These are phyloP conservation scores for Puccinia hordei DNA, from an alignment of 1,284 basidiomycete genomes.

Conservation along the genomic window DNA sequence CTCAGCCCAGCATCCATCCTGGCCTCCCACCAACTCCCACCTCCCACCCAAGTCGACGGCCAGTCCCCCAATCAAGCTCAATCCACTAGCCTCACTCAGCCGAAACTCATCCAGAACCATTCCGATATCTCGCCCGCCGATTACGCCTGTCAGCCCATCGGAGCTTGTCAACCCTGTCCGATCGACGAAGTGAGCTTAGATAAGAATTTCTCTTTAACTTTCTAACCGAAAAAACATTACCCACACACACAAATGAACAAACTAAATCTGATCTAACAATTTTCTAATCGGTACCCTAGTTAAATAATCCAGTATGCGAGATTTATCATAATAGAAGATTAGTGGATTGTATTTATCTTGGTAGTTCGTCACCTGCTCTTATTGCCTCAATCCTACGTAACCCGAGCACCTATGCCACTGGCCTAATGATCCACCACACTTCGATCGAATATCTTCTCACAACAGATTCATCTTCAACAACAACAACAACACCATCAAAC, in stretches of 20 bases:
- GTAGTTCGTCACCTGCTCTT: constrained; percentile 25
- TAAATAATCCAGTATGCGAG: constrained; percentile 5
- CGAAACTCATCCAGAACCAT: neutral
- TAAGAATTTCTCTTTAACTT: too few relatives aligned
- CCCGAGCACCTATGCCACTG: constrained; percentile 6
- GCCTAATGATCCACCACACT: constrained; percentile 3
- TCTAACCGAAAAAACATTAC: too few relatives aligned
- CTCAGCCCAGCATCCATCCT: too few relatives aligned
- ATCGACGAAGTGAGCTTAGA: constrained; percentile 8
- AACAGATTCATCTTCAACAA: neutral
- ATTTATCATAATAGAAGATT: constrained; percentile 14
- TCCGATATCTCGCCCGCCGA: constrained; percentile 5
- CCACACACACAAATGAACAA: too few relatives aligned
- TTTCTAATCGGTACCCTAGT: neutral
- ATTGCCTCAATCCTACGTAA: constrained; percentile 18
- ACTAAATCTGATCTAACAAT: too few relatives aligned
- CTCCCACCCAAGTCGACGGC: too few relatives aligned
- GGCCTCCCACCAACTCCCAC: too few relatives aligned
- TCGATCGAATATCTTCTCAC: neutral
- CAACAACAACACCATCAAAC: neutral
- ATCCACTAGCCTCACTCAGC: neutral
- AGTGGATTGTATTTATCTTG: constrained; percentile 20
- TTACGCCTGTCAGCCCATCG: constrained; percentile 13
- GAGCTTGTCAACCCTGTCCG: constrained; percentile 14
- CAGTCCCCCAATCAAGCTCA: neutral